Evolutionary conservation across 768 basidiomycete species (phyloP), one percentile per base, ranked within the genome.

Genomic region (Termitomyces sp.): DNA sequence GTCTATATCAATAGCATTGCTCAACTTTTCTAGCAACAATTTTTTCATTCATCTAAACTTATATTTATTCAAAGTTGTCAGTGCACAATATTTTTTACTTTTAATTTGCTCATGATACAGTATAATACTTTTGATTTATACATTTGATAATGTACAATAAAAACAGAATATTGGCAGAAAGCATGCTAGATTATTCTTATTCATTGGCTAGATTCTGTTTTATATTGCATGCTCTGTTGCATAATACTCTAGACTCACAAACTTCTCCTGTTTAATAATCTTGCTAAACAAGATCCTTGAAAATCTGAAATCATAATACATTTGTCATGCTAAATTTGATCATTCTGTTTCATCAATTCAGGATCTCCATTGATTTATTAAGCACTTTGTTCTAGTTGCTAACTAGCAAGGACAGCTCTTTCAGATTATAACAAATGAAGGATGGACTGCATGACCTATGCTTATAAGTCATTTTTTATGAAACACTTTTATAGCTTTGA

Each of bases 141-240:
- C 0, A 16, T 74, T 0, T 74, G 72, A 70, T 43, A 57, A 5
- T 19, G 47, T 1, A 52, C 58, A 1, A 25, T 29, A 0, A 44
- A 29, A 2, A 61, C 60, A 0, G 27, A 48, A 16, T 77, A 67
- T 51, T 76, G 73, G 73, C 23, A 19, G 1, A 72, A 69, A 50
- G 46, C 61, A 9, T 3, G 64, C 0, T 77, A 75, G 75, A 70
- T 77, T 12, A 42, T 77, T 11, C 75, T 73, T 0, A 72, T 77
- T 12, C 73, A 77, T 44, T 54, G 67, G 3, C 56, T 41, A 0
- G 3, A 2, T 16, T 40, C 52, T 17, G 57, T 58, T 6, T 50
- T 60, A 1, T 73, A 77, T 59, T 77, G 71, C 71, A 69, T 74
- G 0, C 58, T 73, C 41, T 70, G 68, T 57, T 60, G 60, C 9